Base-by-base conservation (phyloP, 225 moss, liverwort and hornwort genomes). In the Polytrichum formosum region DNA sequence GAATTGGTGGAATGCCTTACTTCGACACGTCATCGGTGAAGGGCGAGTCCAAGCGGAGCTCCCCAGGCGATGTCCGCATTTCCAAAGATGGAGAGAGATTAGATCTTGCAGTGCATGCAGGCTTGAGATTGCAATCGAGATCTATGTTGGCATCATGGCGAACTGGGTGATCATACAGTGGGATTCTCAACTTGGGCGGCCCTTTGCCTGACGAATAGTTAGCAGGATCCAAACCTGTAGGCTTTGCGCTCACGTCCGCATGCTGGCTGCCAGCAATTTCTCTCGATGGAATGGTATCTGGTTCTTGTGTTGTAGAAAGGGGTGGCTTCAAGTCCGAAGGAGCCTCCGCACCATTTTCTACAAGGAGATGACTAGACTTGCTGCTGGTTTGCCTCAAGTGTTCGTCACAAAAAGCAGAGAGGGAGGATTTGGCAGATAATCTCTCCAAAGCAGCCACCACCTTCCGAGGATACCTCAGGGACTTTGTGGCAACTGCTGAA, bases 191-290 rank as follows among this genome's bases (percentile, higher is more conserved):
- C 69, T 74, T 73, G 68, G 83, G 80, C 76, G 83, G 78, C 59
- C 88, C 80, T 64, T 89, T 83, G 20, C 85, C 85, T 55, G 76
- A 85, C 73, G 85, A 81, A 75, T 81, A 85, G 30, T 71, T 85
- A 31, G 78, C 77, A 19, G 78, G 88, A 76, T 83, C 88, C 25
- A 63, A 77, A 22, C 70, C 67, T 55, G 74, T 77, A 62, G 75
- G 69, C 21, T 23, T 74, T 31, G 62, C 26, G 67, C 13, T 35
- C 54, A 73, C 30, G 7, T 62, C 65, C 13, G 23, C 17, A 28
- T 65, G 65, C 19, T 37, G 54, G 20, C 16, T 35, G 35, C 68
- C 35, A 26, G 68, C 68, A 68, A 26, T 26, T 18, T 68, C 68
- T 55, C 68, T 68, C 53, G 55, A 68, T 18, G 68, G 68, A 26